Percentiles rank a stretch among this genome's conserved stretches.
These are phyloP conservation scores for Litsea cubeba DNA, from an alignment of 164 flowering plant species.

Conservation along the genomic window DNA sequence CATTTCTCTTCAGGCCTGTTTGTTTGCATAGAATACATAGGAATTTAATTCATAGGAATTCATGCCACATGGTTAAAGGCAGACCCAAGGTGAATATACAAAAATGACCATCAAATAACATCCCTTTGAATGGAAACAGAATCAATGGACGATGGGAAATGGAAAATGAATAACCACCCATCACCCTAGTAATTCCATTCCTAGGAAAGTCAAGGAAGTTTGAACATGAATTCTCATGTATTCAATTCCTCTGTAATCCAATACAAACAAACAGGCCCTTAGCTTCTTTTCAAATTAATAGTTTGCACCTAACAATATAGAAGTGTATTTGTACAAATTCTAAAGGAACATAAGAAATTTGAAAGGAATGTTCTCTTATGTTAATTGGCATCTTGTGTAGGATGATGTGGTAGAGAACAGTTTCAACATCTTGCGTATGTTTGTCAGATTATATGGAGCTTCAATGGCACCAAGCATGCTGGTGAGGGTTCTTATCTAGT, in stretches of 20 bases:
- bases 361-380: slow-evolving; percentile 3
- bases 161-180: no score
- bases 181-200: no score
- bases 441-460: slow-evolving; percentile 75
- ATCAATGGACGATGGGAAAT: no score
- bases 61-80: no score
- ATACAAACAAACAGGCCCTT: no score
- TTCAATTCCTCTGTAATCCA: no score
- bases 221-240: no score
- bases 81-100: no score
- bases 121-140: no score
- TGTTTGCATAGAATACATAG: no score
- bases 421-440: slow-evolving; percentile 93
- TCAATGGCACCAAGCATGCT: slow-evolving; percentile 64
- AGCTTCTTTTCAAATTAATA: not conserved
- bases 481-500: slow-evolving; percentile 30
- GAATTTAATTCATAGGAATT: not conserved
- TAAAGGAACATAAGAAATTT: not conserved
- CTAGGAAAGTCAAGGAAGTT: no score
- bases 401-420: slow-evolving; percentile 80
- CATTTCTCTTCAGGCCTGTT: not conserved
- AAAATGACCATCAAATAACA: no score
- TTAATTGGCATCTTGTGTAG: slow-evolving; percentile 32
- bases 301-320: not conserved
- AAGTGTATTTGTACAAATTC: not conserved